Conservation (phyloP, 169 alveolate species). For the Eimeria tenella region DNA sequence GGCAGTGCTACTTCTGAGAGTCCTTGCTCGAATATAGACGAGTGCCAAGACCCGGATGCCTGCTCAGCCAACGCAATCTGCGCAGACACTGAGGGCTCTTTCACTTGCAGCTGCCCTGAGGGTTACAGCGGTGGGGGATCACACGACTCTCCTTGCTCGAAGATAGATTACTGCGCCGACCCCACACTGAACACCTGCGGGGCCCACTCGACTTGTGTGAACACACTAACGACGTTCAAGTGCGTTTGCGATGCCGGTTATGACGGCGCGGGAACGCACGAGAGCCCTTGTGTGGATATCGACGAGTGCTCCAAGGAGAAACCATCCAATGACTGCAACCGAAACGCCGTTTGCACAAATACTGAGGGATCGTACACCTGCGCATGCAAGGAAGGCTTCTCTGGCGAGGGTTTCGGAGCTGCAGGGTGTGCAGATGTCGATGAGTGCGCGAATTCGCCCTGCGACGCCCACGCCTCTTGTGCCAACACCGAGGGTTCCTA, state of each 20-base stretch:
- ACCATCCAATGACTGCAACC: slow-evolving; percentile 80
- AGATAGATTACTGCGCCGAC: slow-evolving; percentile 72
- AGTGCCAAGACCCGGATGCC: slow-evolving; percentile 79
- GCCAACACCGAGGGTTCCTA: slow-evolving; percentile 83
- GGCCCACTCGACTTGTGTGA: slow-evolving; percentile 55
- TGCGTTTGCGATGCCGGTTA: slow-evolving; percentile 71
- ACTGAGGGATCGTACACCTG: slow-evolving; percentile 83
- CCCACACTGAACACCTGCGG: slow-evolving; percentile 66
- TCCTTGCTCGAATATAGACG: slow-evolving; percentile 83
- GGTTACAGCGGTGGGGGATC: slow-evolving; percentile 77
- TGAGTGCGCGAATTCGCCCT: slow-evolving; percentile 78
- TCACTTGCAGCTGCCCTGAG: slow-evolving; percentile 80
- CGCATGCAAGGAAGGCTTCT: slow-evolving; percentile 80
- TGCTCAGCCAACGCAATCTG: slow-evolving; percentile 83
- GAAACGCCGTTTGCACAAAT: slow-evolving; percentile 82
- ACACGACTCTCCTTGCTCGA: slow-evolving; percentile 54
- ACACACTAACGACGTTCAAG: slow-evolving; percentile 39
- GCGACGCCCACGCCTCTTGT: slow-evolving; percentile 81
- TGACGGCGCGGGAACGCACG: slow-evolving; percentile 63
- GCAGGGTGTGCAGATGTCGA: slow-evolving; percentile 77
- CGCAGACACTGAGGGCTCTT: slow-evolving; percentile 81
- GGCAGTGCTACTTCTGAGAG: slow-evolving; percentile 2
- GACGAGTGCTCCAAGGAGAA: slow-evolving; percentile 82
- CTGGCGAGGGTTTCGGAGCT: slow-evolving; percentile 74
- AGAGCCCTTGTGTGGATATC: slow-evolving; percentile 80